Conservation (phyloP, 805 yeast species). For the Yarrowia sp. region DNA sequence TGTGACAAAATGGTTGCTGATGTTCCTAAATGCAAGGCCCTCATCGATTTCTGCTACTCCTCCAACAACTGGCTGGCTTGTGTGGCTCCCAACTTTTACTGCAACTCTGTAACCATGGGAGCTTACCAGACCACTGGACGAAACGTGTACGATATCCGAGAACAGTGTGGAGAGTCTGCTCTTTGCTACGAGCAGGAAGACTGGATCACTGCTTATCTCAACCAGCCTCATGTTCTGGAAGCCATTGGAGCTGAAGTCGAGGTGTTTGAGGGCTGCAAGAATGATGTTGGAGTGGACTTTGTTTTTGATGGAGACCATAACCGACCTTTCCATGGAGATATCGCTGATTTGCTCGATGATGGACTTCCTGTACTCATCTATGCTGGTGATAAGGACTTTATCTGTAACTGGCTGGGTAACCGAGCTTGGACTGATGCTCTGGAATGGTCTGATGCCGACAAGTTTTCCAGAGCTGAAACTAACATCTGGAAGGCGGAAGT, state of each 20-base stretch:
- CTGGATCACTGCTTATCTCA: slow-evolving; percentile 72
- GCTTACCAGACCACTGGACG: slow-evolving; percentile 61
- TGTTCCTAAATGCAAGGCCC: slow-evolving; percentile 60
- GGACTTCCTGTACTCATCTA: slow-evolving; percentile 81
- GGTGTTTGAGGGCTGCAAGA: slow-evolving; percentile 44
- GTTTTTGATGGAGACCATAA: slow-evolving; percentile 86
- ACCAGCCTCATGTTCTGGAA: slow-evolving; percentile 64
- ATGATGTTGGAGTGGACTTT: slow-evolving; percentile 76
- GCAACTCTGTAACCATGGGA: slow-evolving; percentile 63
- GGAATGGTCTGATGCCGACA: slow-evolving; percentile 61
- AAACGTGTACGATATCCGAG: slow-evolving; percentile 65
- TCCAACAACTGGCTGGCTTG: slow-evolving; percentile 64
- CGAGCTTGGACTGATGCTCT: slow-evolving; percentile 77
- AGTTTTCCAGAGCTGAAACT: slow-evolving; percentile 46
- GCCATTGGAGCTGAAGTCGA: slow-evolving; percentile 87
- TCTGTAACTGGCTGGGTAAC: slow-evolving; percentile 96
- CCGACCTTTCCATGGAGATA: slow-evolving; percentile 77
- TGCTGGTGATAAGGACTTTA: slow-evolving; percentile 95
- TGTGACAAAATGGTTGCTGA: slow-evolving; percentile 63
- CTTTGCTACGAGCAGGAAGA: slow-evolving; percentile 74
- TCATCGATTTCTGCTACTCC: slow-evolving; percentile 68
- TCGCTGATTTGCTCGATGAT: slow-evolving; percentile 65
- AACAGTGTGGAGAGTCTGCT: slow-evolving; percentile 40
- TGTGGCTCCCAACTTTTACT: slow-evolving; percentile 80
- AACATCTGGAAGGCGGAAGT: slow-evolving; percentile 44